These are phyloP conservation scores for Senecio squalidus DNA, from an alignment of 140 eudicot species.

Conservation along the genomic window DNA sequence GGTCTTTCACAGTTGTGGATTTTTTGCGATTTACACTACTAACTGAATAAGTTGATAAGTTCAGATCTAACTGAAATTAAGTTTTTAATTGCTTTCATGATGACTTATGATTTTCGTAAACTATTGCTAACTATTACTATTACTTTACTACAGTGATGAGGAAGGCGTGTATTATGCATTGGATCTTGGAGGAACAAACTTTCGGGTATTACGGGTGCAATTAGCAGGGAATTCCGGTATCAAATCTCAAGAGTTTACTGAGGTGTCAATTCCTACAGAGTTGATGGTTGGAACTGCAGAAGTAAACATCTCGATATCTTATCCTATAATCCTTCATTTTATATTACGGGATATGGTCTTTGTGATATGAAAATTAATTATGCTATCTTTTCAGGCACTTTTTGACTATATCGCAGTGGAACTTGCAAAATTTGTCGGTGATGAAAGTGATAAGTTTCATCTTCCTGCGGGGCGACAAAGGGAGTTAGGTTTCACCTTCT, in stretches of 20 bases:
- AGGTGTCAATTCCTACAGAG: constrained; percentile 71
- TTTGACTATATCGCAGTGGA: constrained; percentile 72
- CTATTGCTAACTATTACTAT: not conserved
- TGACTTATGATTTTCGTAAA: too few species aligned
- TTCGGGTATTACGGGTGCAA: constrained; percentile 74
- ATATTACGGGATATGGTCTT: not conserved
- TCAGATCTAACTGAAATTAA: not conserved
- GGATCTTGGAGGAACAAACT: constrained; percentile 96
- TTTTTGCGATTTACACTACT: not conserved
- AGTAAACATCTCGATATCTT: constrained; percentile 35
- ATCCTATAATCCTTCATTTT: not conserved
- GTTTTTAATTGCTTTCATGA: too few species aligned
- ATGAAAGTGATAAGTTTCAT: constrained; percentile 56
- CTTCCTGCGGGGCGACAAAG: constrained; percentile 57
- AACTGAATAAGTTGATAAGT: not conserved
- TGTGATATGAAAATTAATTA: not conserved
- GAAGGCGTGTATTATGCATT: constrained; percentile 76
- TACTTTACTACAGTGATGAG: constrained; percentile 48
- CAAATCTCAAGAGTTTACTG: constrained; percentile 58
- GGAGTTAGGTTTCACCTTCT: constrained; percentile 92
- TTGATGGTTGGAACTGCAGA: constrained; percentile 78
- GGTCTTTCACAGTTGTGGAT: too few species aligned
- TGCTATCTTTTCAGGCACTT: constrained; percentile 54
- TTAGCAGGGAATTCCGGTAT: constrained; percentile 56
- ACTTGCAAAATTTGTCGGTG: constrained; percentile 61